Conservation (phyloP, 2,329 filamentous ascomycete genomes). For the Taxawa tesnikishii region DNA sequence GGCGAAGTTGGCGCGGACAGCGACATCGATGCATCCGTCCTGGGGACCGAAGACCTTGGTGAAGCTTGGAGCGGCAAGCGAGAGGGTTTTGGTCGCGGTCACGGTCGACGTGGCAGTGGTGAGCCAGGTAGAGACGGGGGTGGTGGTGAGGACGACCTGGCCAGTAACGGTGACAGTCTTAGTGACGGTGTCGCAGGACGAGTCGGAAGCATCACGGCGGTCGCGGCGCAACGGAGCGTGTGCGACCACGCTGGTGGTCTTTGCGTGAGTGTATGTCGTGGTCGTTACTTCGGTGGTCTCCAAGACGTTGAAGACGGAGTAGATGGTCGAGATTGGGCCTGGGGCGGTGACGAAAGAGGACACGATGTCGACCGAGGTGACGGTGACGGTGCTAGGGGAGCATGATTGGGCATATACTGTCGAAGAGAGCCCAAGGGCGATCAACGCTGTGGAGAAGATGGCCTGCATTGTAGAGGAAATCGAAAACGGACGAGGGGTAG, state of each 20-base stretch:
- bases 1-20: neutral
- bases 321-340: conserved; percentile 10
- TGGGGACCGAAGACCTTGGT: conserved; percentile 13
- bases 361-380: neutral
- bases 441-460: too few relatives aligned
- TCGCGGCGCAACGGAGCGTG: too few relatives aligned
- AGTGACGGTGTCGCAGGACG: conserved; percentile 8
- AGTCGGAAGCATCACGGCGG: too few relatives aligned
- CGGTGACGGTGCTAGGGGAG: too few relatives aligned
- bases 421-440: too few relatives aligned
- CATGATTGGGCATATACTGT: too few relatives aligned
- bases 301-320: conserved; percentile 7
- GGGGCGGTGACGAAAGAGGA: neutral
- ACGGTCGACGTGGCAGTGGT: conserved; percentile 9
- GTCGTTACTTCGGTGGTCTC: conserved; percentile 4
- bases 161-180: conserved; percentile 2
- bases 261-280: neutral
- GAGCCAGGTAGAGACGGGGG: conserved; percentile 4
- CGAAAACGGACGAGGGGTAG: too few relatives aligned
- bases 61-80: conserved; percentile 13
- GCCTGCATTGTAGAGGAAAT: too few relatives aligned
- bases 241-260: conserved; percentile 8
- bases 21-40: conserved; percentile 10
- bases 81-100: conserved; percentile 11
- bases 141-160: conserved; percentile 6